A percentile compares a stretch with the other conserved stretches of the same genome.
Evolutionary conservation across 371 early-diverging fungal species (phyloP).

Genomic region (Mucor sp.): DNA sequence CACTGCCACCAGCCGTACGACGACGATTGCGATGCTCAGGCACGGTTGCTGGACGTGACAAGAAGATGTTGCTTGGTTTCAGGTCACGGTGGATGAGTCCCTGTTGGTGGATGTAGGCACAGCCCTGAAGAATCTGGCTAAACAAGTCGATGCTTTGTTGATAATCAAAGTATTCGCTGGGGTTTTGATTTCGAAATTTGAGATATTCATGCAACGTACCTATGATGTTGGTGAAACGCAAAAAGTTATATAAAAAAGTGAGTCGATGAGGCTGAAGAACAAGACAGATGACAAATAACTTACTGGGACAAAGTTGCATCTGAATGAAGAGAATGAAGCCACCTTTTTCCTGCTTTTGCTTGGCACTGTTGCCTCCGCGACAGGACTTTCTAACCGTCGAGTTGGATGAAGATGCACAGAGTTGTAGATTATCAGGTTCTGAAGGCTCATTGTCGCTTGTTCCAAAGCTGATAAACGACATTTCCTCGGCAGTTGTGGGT

Average conservation of each 20-base stretch:
- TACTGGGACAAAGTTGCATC: conserved; percentile 84
- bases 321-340: conserved; percentile 75
- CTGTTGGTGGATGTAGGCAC: conserved; percentile 75
- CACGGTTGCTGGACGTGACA: conserved; percentile 1
- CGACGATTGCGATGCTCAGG: neutral
- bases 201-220: conserved; percentile 50
- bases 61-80: conserved; percentile 80
- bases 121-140: conserved; percentile 63
- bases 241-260: neutral
- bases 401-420: neutral
- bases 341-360: conserved; percentile 12
- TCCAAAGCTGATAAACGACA: neutral
- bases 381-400: neutral
- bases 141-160: conserved; percentile 51
- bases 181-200: conserved; percentile 36
- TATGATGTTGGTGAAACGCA: neutral
- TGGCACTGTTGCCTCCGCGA: neutral
- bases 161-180: conserved; percentile 25
- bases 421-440: neutral
- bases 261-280: neutral
- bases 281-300: neutral
- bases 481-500: neutral
- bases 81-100: conserved; percentile 83
- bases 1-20: neutral
- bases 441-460: conserved; percentile 1